phyloP scores from a whole-genome alignment of 2,329 filamentous ascomycete genomes.

The Arthrinium puccinioides region DNA sequence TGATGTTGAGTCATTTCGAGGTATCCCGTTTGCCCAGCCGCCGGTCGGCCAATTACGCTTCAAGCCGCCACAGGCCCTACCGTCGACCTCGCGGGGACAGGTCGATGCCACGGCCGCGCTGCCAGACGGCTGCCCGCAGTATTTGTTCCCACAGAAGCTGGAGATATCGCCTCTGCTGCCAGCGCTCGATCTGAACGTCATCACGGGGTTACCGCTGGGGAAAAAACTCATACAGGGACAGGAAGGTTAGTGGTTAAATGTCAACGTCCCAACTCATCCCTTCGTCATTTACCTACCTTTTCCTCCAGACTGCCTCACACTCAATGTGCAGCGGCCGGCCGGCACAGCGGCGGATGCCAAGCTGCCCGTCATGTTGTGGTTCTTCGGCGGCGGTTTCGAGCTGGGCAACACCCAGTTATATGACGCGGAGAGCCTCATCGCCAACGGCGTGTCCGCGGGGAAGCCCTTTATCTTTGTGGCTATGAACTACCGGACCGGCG shows the following conservation, averaged over 20 bases:
- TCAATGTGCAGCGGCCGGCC: too few species aligned
- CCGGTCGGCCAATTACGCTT: constrained; percentile 32
- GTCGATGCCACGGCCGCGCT: neutral
- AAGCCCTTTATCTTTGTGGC: too few species aligned
- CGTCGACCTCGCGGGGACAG: neutral
- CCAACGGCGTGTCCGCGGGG: too few species aligned
- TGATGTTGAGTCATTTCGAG: constrained; percentile 8
- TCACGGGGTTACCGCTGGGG: neutral
- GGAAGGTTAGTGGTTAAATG: neutral
- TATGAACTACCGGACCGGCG: too few species aligned
- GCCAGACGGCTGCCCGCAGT: neutral
- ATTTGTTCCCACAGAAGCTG: neutral
- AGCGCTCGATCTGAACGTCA: neutral
- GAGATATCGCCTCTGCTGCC: neutral
- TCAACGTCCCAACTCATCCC: too few species aligned
- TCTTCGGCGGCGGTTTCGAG: too few species aligned
- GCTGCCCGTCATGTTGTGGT: too few species aligned
- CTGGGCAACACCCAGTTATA: too few species aligned
- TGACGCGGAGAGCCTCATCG: too few species aligned
- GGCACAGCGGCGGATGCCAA: too few species aligned
- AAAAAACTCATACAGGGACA: neutral
- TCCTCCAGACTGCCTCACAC: too few species aligned
- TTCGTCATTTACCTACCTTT: too few species aligned
- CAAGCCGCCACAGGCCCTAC: constrained; percentile 29
- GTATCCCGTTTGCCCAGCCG: constrained; percentile 45